Evolutionary conservation across 495 filamentous ascomycete genomes (phyloP).

Genomic region (Aspergillus asperescens): DNA sequence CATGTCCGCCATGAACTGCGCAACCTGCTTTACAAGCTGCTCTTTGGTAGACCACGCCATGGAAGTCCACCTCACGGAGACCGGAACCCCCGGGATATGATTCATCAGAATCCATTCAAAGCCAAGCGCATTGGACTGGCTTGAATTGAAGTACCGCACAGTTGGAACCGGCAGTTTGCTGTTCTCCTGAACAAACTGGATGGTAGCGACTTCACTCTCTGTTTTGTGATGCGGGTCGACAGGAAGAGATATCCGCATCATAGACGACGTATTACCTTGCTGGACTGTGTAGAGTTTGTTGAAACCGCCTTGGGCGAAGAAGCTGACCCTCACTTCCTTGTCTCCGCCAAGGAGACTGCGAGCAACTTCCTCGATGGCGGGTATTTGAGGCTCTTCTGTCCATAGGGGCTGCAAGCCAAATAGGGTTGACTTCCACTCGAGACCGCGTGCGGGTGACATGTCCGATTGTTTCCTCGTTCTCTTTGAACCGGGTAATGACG

Average conservation of each 20-base stretch:
- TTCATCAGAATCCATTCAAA: constrained; percentile 2
- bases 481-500: too few relatives aligned
- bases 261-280: neutral
- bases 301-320: neutral
- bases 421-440: too few relatives aligned
- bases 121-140: neutral
- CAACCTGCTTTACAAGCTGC: neutral
- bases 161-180: neutral
- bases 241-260: neutral
- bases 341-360: too few relatives aligned
- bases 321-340: too few relatives aligned
- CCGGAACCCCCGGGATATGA: neutral
- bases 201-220: neutral
- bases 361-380: too few relatives aligned
- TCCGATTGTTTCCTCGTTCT: too few relatives aligned
- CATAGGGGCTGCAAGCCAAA: too few relatives aligned
- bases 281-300: neutral
- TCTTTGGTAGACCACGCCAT: neutral
- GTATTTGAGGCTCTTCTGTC: too few relatives aligned
- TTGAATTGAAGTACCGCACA: neutral
- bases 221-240: neutral
- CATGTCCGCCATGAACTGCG: neutral
- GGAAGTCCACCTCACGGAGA: neutral
- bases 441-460: too few relatives aligned
- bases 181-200: neutral